Evolutionary conservation across 495 filamentous ascomycete genomes (phyloP), one percentile per base, ranked within the genome.

Genomic region (Tuber brumale): DNA sequence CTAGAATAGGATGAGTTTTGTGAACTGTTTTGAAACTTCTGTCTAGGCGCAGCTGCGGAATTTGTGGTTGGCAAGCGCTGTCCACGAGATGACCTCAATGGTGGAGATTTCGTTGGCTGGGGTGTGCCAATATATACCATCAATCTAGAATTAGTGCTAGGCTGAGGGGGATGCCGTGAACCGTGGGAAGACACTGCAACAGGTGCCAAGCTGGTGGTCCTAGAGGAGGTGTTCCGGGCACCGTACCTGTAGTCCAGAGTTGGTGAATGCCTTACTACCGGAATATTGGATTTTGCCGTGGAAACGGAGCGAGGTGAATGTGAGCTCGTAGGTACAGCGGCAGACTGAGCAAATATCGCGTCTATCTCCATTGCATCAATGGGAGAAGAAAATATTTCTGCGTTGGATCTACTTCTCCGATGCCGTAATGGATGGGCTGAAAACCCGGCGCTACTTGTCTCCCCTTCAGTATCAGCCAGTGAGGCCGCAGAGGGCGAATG

Each of bases 121-220:
- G 90, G 89, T 27, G 88, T 86, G 72, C 88, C 87, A 77, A 93
- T 90, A 84, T 91, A 91, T n/a, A 90, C 91, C 73, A 88, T 86
- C 23, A 92, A 82, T 66, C 85, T 88, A 37, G 87, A 86, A 73
- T 85, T 88, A 74, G 83, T 87, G 3, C 81, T 79, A 69, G 84
- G 77, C 43, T 82, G 81, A 8, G 81, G 81, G n/a, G 74, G 69
- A 48, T 79, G 81, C 51, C 81, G 79, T 19, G 81, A 83, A 37
- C 81, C 81, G 61, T 83, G 81, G 71, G 81, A 69, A 37, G 81
- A 83, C n/a, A 81, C 79, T 23, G 72, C 75, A 69, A 81, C 74
- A n/a, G 78, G 73, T 44, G 70, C 72, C 70, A 81, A 73, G 19
- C 51, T 72, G 23, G 75, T 77, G 70, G 77, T 77, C 45, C 79